Evolutionary conservation across 805 yeast species (phyloP), one percentile per base, ranked within the genome.

Genomic region (Metschnikowia lunata): DNA sequence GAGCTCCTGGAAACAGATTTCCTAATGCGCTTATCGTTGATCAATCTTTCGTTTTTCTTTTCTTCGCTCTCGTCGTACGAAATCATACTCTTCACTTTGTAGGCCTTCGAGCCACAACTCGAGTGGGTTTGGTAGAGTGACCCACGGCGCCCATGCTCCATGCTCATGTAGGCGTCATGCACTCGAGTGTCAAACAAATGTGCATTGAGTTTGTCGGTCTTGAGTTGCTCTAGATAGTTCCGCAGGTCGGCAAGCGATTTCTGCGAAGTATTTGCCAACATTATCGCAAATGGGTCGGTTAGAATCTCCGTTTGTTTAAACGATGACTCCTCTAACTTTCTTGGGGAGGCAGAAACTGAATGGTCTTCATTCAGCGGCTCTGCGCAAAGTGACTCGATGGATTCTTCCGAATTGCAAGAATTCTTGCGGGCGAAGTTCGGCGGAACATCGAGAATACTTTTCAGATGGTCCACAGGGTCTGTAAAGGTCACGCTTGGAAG

Each of bases 41-140:
- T 40, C 40, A 47, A 45, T 41, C 37, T 39, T 35, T 45, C 53
- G 43, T 54, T 49, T 39, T 45, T 52, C 48, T 54, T 53, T 46
- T 66, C 69, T 26, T 61, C 66, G 8, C 59, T 67, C 29, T 64
- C 69, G 35, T 58, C 57, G 48, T 64, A 60, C 31, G 67, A 66
- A 27, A 71, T 62, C 45, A 71, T 54, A 26, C 70, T 63, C 46
- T 67, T 67, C n/a, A 71, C 74, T 48, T 67, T 69, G 57, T 70
- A 69, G 13, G 67, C 66, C 32, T 49, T 55, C 36, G 52, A 53
- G 4, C 47, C 32, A 2, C 53, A 49, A 15, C 38, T 46, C 7
- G 56, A 51, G 18, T 34, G 31, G 8, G 45, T 42, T 32, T 42
- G 42, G 40, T 39, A 43, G 10, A 44, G 37, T 11, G 36, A 28